phyloP scores from a whole-genome alignment of 2,329 filamentous ascomycete genomes.

The Thielaviopsis ethacetica region DNA sequence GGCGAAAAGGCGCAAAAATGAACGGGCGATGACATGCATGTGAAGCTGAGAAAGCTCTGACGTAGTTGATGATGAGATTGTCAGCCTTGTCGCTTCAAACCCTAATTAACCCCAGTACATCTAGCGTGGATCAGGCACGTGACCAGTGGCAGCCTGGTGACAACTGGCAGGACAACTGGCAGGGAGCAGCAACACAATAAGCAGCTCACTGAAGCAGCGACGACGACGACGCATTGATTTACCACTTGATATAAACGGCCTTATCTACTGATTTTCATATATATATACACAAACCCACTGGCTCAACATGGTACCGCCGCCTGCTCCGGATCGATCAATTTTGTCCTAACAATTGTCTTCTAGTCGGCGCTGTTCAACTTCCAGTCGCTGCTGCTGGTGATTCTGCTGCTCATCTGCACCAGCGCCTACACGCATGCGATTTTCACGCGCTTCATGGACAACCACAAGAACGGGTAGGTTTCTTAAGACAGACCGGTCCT shows the following conservation, averaged over 20 bases:
- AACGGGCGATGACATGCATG: neutral
- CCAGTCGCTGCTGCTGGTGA: conserved; percentile 84
- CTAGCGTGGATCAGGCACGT: neutral
- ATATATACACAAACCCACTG: neutral
- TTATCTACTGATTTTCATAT: neutral
- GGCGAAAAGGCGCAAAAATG: neutral
- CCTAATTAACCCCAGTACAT: neutral
- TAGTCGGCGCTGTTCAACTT: conserved; percentile 98
- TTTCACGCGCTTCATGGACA: conserved; percentile 77
- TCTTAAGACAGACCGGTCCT: neutral
- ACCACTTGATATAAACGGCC: neutral
- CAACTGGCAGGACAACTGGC: neutral
- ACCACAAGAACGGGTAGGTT: conserved; percentile 74
- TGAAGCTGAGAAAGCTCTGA: neutral
- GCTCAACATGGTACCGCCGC: conserved; percentile 17
- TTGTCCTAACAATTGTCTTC: neutral
- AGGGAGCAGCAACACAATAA: neutral
- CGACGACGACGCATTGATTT: neutral
- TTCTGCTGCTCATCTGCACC: conserved; percentile 91
- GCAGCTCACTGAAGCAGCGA: neutral
- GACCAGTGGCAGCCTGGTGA: neutral
- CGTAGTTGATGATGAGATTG: neutral
- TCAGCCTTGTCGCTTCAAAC: neutral
- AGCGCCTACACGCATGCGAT: conserved; percentile 85
- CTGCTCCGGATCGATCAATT: neutral